Percentiles rank a stretch among this genome's conserved stretches.
These are phyloP conservation scores for Bifiguratus adelaidae DNA, from an alignment of 192 early-diverging fungal genomes.

Conservation along the genomic window DNA sequence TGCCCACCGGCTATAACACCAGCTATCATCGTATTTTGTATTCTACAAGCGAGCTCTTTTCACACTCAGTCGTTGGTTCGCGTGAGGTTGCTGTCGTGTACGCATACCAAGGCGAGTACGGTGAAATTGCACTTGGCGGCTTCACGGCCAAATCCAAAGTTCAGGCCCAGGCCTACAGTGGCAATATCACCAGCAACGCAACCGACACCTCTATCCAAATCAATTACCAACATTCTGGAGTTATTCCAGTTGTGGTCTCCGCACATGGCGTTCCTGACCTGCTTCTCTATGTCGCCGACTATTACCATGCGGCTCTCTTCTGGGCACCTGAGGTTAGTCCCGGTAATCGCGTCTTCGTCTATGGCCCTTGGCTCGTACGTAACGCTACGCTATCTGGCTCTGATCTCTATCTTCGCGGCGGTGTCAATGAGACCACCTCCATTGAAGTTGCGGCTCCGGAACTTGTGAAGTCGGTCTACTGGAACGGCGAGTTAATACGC, in stretches of 20 bases:
- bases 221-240: slow-evolving; percentile 3
- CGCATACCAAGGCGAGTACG: slow-evolving; percentile 4
- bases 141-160: no score
- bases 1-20: not conserved
- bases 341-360: not conserved
- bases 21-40: not conserved
- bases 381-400: not conserved
- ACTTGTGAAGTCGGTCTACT: not conserved
- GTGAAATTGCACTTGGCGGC: no score
- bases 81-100: not conserved
- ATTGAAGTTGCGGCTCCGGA: slow-evolving; percentile 1
- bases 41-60: slow-evolving; percentile 1
- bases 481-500: not conserved
- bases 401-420: not conserved
- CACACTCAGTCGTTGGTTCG: not conserved
- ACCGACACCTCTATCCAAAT: no score
- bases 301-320: not conserved
- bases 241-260: not conserved
- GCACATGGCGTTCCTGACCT: not conserved
- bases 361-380: slow-evolving; percentile 4
- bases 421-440: not conserved
- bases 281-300: not conserved
- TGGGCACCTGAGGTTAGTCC: not conserved
- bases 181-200: no score
- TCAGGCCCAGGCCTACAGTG: no score